Base-by-base conservation (phyloP, 2,329 filamentous ascomycete genomes). In the Aspergillus sp. region DNA sequence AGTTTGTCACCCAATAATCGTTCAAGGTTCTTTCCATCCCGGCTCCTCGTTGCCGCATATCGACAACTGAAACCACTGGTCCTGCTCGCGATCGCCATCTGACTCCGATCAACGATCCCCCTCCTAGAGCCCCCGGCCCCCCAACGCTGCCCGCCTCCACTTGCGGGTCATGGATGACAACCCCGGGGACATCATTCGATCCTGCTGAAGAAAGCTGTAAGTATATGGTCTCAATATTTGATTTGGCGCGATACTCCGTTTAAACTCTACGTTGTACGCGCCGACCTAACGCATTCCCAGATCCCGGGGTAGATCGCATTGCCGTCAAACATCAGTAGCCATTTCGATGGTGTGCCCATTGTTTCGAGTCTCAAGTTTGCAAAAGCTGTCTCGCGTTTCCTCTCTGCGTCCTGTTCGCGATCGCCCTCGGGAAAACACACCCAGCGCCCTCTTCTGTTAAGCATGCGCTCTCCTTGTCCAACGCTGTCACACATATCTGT, bases 401-500 rank as follows among this genome's bases (percentile, higher is more conserved):
- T 45, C 37, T 35, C 33, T 11, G 27, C 12, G 31, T 47, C 40
- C 31, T 48, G 37, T 58, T 53, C 40, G 46, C 35, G 37, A 44
- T 39, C 43, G 27, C 17, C 33, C 27, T 8, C 33, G 49, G 40
- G 62, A 37, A 49, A 52, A 60, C 43, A 39, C 43, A 45, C 41
- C 50, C 44, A 57, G 47, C 35, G 53, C 35, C 35, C 56, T 55
- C 52, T 35, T 55, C 44, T 51, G 59, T 61, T 61, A 65, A 67
- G 64, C 56, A 67, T 67, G 65, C 48, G 59, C 60, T 33, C 55
- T 55, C 60, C 60, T 60, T 52, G 48, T 49, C 52, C 45, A 47
- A 59, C 54, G 48, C 56, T 61, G 51, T 58, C 46, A 45, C 52
- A 64, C 61, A 66, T 64, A 67, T 55, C 64, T 52, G 59, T 58